Evolutionary conservation across 1,284 basidiomycete species (phyloP).

Genomic region (Heterobasidion parviporum): DNA sequence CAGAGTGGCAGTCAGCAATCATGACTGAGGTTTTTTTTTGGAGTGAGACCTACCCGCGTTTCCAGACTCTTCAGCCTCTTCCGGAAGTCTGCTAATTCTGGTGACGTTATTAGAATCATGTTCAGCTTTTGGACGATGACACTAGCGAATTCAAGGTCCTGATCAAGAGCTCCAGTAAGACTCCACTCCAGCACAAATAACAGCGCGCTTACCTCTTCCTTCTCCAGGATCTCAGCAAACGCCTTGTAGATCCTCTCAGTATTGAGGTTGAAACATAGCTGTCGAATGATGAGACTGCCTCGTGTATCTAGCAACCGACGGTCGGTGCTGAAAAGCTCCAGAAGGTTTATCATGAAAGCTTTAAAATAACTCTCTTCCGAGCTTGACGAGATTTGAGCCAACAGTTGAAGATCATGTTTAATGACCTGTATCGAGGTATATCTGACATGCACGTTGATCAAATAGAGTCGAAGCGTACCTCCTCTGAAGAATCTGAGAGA

Average conservation of each 20-base stretch:
- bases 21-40: neutral
- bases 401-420: slow-evolving; percentile 89
- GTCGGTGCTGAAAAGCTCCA: slow-evolving; percentile 95
- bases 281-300: slow-evolving; percentile 93
- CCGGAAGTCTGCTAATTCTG: slow-evolving; percentile 91
- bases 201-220: slow-evolving; percentile 72
- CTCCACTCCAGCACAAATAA: neutral
- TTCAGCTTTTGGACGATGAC: slow-evolving; percentile 97
- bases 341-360: slow-evolving; percentile 90
- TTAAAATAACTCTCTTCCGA: slow-evolving; percentile 95
- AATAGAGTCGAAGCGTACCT: slow-evolving; percentile 37
- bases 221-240: slow-evolving; percentile 95
- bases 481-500: slow-evolving; percentile 93
- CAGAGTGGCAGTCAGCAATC: slow-evolving; percentile 2
- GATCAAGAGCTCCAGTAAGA: neutral
- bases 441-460: neutral
- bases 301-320: slow-evolving; percentile 83
- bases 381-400: slow-evolving; percentile 93
- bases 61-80: slow-evolving; percentile 90
- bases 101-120: slow-evolving; percentile 94
- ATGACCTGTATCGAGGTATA: slow-evolving; percentile 55
- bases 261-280: slow-evolving; percentile 90
- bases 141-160: slow-evolving; percentile 96
- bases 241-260: slow-evolving; percentile 95
- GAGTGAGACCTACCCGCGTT: slow-evolving; percentile 57